Evolutionary conservation across 768 basidiomycete genomes (phyloP), one percentile per base, ranked within the genome.

Genomic region (Austroboletus eburneus): DNA sequence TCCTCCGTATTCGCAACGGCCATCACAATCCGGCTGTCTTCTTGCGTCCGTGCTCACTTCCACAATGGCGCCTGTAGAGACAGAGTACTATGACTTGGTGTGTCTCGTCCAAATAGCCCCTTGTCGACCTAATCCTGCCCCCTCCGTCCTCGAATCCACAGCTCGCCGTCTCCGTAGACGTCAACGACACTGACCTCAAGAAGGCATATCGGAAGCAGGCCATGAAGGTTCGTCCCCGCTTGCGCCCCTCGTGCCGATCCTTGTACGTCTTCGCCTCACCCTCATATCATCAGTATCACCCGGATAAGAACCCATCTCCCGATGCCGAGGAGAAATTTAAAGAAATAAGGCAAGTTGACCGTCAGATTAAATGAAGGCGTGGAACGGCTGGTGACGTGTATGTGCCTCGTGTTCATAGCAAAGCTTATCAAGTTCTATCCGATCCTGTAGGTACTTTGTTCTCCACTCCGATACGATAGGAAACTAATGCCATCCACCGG

Each of bases 261-360:
- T 18, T 23, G 18, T 16, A n/a, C 36, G 5, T 14, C 17, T 16
- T 32, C 30, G 3, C 29, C 22, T 43, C n/a, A 17, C 45, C 24
- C 35, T 48, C 36, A 13, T 39, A 49, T 32, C n/a, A 17, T 25
- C 55, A 93, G 88, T 95, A 85, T 63, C 93, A 96, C 63, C 94
- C 93, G 5, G 94, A 96, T 70, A 96, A 95, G 77, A 97, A 97
- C 60, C 77, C 81, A 7, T 87, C 90, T 4, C 77, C 83, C n/a
- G 91, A 91, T 58, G 96, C 95, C 1, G 92, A 93, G 63, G 86
- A 89, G 64, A 93, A 84, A 72, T 99, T 99, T 74, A 95, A 97
- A 69, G 90, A 96, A 38, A 90, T 99, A 61, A 92, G 91, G 89
- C 84, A 56, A 52, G 65, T 65, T 33, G 42, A 17, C 43, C 34